Base-by-base conservation (phyloP, 805 yeast genomes). In the Dipodascus albidus region DNA sequence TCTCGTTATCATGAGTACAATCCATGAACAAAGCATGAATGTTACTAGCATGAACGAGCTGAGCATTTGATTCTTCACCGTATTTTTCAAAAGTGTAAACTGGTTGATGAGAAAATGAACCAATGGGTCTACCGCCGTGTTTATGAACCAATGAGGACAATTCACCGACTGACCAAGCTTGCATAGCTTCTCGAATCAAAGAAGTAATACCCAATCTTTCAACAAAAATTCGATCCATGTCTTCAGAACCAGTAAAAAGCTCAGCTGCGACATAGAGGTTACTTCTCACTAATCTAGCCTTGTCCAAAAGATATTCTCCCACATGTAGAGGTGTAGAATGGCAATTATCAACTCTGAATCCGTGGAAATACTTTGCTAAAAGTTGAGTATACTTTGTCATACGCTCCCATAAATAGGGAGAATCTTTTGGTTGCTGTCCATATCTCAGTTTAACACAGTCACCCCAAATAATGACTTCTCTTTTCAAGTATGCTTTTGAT, bases 21-120 rank as follows among this genome's bases (percentile, higher is more conserved):
- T 93, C 98, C 97, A 93, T 91, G 61, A 91, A 85, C 60, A 93
- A 73, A 0, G 98, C 96, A 69, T 89, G 97, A 2, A 96, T 95
- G n/a, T 83, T 80, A 48, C 82, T 78, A 2, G 83, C 74, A 1
- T 81, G 74, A 49, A 91, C 73, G 8, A 79, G 73, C 58, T 75
- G 76, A 20, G 54, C 52, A 9, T 55, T 57, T 14, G 53, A 57
- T 33, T 56, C 53, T 19, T 47, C 35, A 23, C 44, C 51, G 3
- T 52, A 55, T 11, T 48, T 53, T 17, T 47, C 47, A 15, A 50
- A 44, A 2, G 24, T 41, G 62, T 85, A 91, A 61, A 87, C 72
- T 1, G 95, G 91, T 49, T 84, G 70, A 78, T 87, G 85, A 51
- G 82, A 79, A 60, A 85, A 83, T 0, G 96, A 88, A 3, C 99